phyloP scores from a whole-genome alignment of 805 yeast species.

The Candida nemodendra region DNA sequence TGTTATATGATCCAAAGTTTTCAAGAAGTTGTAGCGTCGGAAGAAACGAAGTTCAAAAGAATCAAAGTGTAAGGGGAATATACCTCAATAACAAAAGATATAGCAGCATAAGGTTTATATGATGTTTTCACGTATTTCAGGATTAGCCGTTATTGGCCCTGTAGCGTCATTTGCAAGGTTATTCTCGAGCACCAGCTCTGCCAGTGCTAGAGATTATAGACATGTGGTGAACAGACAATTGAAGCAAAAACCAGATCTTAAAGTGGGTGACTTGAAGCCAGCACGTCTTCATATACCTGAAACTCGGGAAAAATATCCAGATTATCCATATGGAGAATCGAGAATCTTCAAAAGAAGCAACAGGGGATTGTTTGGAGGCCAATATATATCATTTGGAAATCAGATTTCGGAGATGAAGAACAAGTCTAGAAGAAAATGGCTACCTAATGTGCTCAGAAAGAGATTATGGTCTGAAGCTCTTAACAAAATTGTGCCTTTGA shows the following conservation, averaged over 20 bases:
- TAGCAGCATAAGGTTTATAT: too few species aligned
- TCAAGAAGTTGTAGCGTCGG: too few species aligned
- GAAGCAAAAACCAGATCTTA: constrained; percentile 41
- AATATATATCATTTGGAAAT: constrained; percentile 73
- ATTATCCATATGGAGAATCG: constrained; percentile 78
- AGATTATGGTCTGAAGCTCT: constrained; percentile 83
- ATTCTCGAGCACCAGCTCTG: constrained; percentile 23
- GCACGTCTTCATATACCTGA: constrained; percentile 40
- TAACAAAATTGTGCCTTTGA: constrained; percentile 52
- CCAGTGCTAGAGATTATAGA: constrained; percentile 32
- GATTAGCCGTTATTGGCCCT: neutral
- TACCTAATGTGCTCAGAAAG: constrained; percentile 76
- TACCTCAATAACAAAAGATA: too few species aligned
- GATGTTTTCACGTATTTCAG: too few species aligned
- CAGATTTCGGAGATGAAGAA: constrained; percentile 73
- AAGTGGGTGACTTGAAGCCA: constrained; percentile 57
- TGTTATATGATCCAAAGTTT: too few species aligned
- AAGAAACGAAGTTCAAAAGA: too few species aligned
- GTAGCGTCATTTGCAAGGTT: constrained; percentile 10
- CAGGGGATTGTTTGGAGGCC: constrained; percentile 88
- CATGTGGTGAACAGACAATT: constrained; percentile 48
- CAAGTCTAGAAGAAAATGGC: constrained; percentile 70
- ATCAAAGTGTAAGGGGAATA: too few species aligned
- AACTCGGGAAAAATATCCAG: constrained; percentile 49
- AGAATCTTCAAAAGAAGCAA: constrained; percentile 78